Evolutionary conservation across 768 basidiomycete species (phyloP).

Genomic region (Pholiota molesta): DNA sequence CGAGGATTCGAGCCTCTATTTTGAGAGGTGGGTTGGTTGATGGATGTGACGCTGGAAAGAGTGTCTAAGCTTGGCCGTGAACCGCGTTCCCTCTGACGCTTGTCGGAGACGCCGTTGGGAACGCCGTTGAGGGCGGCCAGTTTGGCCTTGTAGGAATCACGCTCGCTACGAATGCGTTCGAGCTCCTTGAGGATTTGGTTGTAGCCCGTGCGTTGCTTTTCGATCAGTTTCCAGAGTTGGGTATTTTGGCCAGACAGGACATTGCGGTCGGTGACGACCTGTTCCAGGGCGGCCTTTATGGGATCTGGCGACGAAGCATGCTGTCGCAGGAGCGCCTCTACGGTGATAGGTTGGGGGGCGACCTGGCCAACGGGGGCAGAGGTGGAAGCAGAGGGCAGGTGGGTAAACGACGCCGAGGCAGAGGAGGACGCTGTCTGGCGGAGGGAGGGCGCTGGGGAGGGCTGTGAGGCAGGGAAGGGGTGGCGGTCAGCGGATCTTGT

Average conservation of each 20-base stretch:
- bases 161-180: conserved; percentile 80
- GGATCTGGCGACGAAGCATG: conserved; percentile 60
- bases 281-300: conserved; percentile 70
- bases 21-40: conserved; percentile 18
- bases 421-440: conserved; percentile 26
- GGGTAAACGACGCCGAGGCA: conserved; percentile 31
- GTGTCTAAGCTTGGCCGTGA: conserved; percentile 34
- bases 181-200: conserved; percentile 81
- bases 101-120: conserved; percentile 26
- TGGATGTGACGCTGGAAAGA: conserved; percentile 18
- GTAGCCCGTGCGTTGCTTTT: conserved; percentile 87
- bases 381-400: conserved; percentile 30
- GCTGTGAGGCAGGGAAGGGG: conserved; percentile 37
- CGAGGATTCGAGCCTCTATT: conserved; percentile 29
- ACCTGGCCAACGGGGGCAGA: conserved; percentile 36
- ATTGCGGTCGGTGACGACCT: conserved; percentile 81
- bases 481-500: conserved; percentile 36
- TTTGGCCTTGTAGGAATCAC: conserved; percentile 68
- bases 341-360: conserved; percentile 44
- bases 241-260: conserved; percentile 79
- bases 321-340: conserved; percentile 56
- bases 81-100: conserved; percentile 32
- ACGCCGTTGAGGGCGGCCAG: conserved; percentile 31
- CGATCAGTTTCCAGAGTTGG: conserved; percentile 94
- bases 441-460: conserved; percentile 35